Conservation (phyloP, 2,329 filamentous ascomycete genomes). For the Trichoderma polysporum region DNA sequence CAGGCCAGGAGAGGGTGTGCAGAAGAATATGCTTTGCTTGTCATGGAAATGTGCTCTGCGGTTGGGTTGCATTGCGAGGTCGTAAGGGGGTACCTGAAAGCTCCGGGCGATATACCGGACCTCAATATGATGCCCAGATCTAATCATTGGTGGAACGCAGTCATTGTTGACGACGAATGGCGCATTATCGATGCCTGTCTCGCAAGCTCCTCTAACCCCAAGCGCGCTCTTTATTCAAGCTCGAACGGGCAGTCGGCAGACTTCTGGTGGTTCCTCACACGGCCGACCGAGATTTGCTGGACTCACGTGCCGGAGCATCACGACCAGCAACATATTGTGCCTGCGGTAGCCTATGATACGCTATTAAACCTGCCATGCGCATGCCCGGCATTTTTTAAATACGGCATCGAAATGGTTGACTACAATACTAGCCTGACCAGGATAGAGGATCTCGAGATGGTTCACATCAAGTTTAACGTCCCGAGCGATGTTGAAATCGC, state of each 20-base stretch:
- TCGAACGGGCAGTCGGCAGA: conserved; percentile 70
- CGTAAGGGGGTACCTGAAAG: conserved; percentile 86
- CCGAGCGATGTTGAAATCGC: conserved; percentile 88
- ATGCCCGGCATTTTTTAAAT: conserved; percentile 84
- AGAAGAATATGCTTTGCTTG: conserved; percentile 84
- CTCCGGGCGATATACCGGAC: conserved; percentile 80
- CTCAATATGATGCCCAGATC: conserved; percentile 77
- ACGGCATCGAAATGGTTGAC: conserved; percentile 74
- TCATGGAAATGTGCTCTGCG: conserved; percentile 89
- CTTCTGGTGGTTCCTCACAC: conserved; percentile 88
- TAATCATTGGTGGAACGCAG: conserved; percentile 98
- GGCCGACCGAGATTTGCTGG: conserved; percentile 88
- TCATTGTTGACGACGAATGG: conserved; percentile 92
- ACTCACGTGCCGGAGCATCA: conserved; percentile 89
- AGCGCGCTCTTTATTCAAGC: conserved; percentile 73
- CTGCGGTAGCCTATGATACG: conserved; percentile 80
- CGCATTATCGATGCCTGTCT: conserved; percentile 93
- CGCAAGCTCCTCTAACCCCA: conserved; percentile 86
- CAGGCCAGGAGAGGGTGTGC: conserved; percentile 80
- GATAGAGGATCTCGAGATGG: conserved; percentile 89
- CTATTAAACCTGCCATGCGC: conserved; percentile 83
- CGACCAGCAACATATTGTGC: conserved; percentile 89
- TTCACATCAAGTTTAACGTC: conserved; percentile 84
- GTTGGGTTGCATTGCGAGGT: conserved; percentile 86
- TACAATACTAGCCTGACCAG: conserved; percentile 86